Conservation (phyloP, 208 protist genomes). For the Novymonas esmeraldas region DNA sequence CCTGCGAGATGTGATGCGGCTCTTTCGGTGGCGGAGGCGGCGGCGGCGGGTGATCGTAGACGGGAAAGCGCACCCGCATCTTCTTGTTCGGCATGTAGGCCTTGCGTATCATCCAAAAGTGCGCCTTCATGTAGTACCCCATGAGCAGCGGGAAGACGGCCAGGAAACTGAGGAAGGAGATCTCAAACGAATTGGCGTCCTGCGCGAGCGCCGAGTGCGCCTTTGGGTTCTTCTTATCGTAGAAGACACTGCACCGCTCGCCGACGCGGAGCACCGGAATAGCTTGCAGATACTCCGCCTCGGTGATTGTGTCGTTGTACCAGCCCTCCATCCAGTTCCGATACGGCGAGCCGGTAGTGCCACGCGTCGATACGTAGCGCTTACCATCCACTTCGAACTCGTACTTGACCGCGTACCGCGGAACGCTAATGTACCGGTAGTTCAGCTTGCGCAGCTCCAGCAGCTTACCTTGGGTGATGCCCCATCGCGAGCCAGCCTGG, state of each 20-base stretch:
- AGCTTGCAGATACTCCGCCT: slow-evolving; percentile 88
- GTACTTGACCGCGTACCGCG: slow-evolving; percentile 83
- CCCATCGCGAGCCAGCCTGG: slow-evolving; percentile 70
- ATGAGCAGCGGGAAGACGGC: slow-evolving; percentile 82
- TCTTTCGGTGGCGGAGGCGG: slow-evolving; percentile 50
- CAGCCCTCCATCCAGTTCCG: slow-evolving; percentile 77
- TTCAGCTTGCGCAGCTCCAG: slow-evolving; percentile 87
- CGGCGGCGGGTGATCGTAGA: slow-evolving; percentile 53
- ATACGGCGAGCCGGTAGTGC: slow-evolving; percentile 86
- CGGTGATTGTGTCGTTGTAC: slow-evolving; percentile 89
- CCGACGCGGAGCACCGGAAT: slow-evolving; percentile 85
- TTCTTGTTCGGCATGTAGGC: slow-evolving; percentile 83
- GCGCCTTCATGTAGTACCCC: slow-evolving; percentile 83
- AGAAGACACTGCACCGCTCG: slow-evolving; percentile 84
- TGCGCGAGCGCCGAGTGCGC: slow-evolving; percentile 77
- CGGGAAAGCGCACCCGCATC: slow-evolving; percentile 76
- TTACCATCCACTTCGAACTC: slow-evolving; percentile 87
- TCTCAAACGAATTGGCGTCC: slow-evolving; percentile 90
- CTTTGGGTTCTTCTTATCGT: slow-evolving; percentile 80
- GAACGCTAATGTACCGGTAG: slow-evolving; percentile 87
- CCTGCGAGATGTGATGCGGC: slow-evolving; percentile 57
- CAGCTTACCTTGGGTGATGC: slow-evolving; percentile 72
- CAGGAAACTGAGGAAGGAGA: slow-evolving; percentile 78
- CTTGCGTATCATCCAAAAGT: slow-evolving; percentile 80
- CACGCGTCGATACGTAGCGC: slow-evolving; percentile 73